Evolutionary conservation across 148 eudicot genomes (phyloP), one percentile per base, ranked within the genome.

Genomic region (Bassia scoparia): DNA sequence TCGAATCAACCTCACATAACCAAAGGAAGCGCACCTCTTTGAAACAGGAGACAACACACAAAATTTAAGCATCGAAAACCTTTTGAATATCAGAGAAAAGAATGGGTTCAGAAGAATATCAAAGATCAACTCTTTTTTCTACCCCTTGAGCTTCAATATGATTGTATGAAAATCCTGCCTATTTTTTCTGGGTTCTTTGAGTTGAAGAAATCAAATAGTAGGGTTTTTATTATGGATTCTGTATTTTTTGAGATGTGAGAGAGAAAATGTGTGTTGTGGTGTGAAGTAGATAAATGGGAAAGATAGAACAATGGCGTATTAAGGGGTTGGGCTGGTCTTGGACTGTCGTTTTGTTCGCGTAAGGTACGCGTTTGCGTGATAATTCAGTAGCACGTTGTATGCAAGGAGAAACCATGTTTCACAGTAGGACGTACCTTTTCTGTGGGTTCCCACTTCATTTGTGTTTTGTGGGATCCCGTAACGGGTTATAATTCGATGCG

Each of bases 71-170:
- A 23, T 89, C 90, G 18, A 55, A 67, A 15, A 89, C 4, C n/a
- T 77, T 81, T 89, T 81, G 71, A 89, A 78, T 60, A 89, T 82
- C 13, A 81, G 7, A 3, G 61, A 68, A 27, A 89, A 56, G 29
- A 87, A 61, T 11, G 85, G 79, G 54, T 89, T 87, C 0, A 90
- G 90, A 20, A 89, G 61, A 29, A 82, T 80, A 74, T 89, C 93
- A 59, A 89, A 89, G 43, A 82, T 50, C n/a, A n/a, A n/a, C n/a
- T n/a, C 83, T 87, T 3, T 23, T 41, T 27, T 64, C 69, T 37
- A 75, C 53, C 31, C 10, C n/a, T 62, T 68, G 18, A 27, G 67
- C 16, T 15, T 53, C 68, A 14, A 24, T 13, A 14, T 34, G 24
- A 8, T 62, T 21, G 16, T 14, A 10, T n/a, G 29, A 21, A 7